Evolutionary conservation across 495 filamentous ascomycete species (phyloP), one percentile per base, ranked within the genome.

Genomic region (Penicillium samsonianum): DNA sequence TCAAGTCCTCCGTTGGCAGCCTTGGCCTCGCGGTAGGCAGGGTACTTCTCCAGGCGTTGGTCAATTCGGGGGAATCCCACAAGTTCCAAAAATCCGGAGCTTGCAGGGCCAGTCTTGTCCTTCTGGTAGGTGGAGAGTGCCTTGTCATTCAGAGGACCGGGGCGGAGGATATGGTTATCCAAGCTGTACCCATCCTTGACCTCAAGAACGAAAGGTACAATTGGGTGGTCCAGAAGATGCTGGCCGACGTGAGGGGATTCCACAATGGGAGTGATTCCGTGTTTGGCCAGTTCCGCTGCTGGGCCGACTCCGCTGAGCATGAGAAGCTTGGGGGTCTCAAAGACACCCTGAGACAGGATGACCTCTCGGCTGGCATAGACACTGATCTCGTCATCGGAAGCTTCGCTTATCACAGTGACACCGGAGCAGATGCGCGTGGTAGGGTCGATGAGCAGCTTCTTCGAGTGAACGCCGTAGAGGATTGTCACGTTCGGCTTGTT

Each of bases 21-120:
- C 60, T 82, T 82, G 30, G 74, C 72, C 17, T 75, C 70, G 16
- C 68, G 69, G 59, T 84, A 87, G 52, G 76, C 75, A 4, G 74
- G 70, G 50, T 73, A 75, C 20, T 74, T 75, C 52, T 74, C 67
- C 8, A 84, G 67, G 19, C 74, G 71, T 40, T 79, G 65, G 57
- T 86, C 82, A 57, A 84, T 80, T 20, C 82, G 81, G 3, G 80
- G 81, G 53, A 84, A 80, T 22, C 78, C 82, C 22, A 84, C 78
- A 7, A 84, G 64, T 58, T 85, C 82, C 10, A 84, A 68, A 2
- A 84, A 73, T 7, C 80, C 78, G 5, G 77, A 81, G 50, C 72
- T 70, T 7, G 74, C 60, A 5, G 82, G 83, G 0, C 82, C 82
- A n/a, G 69, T 71, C 58, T 78, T 74, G 58, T 79, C 70, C 60